Evolutionary conservation across 2,329 filamentous ascomycete genomes (phyloP).

Genomic region (Monosporascus sp.): DNA sequence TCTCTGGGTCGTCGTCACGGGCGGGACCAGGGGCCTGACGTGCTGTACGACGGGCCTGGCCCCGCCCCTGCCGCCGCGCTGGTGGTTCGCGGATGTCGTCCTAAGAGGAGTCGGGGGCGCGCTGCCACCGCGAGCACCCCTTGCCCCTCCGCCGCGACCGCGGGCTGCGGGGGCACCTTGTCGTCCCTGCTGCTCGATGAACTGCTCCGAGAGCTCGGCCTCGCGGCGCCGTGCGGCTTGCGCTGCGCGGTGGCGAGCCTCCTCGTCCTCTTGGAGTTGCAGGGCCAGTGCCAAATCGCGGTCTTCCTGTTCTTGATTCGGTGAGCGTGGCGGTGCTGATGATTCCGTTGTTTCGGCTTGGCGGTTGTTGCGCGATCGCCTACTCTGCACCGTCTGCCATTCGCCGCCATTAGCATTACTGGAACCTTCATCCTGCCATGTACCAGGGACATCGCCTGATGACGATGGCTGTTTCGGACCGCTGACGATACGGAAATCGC

Average conservation of each 20-base stretch:
- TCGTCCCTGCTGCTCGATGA: conserved; percentile 60
- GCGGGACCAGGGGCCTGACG: conserved; percentile 44
- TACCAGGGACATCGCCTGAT: conserved; percentile 5
- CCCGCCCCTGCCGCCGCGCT: conserved; percentile 13
- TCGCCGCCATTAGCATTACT: conserved; percentile 30
- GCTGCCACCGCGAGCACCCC: conserved; percentile 17
- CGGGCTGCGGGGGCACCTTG: conserved; percentile 16
- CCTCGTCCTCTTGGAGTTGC: conserved; percentile 92
- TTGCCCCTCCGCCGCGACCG: conserved; percentile 11
- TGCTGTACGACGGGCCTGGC: conserved; percentile 26
- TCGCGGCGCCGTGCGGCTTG: conserved; percentile 61
- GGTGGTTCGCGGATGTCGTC: conserved; percentile 18
- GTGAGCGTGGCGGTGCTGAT: conserved; percentile 28
- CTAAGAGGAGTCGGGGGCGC: conserved; percentile 19
- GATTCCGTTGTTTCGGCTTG: conserved; percentile 9
- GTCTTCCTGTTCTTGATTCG: conserved; percentile 66
- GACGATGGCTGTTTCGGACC: conserved; percentile 35
- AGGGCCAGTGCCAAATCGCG: conserved; percentile 82
- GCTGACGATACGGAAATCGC: conserved; percentile 84
- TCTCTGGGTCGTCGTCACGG: conserved; percentile 24
- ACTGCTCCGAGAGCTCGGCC: conserved; percentile 63
- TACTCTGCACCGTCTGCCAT: conserved; percentile 53
- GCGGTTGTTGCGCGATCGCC: conserved; percentile 22
- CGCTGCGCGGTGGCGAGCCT: conserved; percentile 64
- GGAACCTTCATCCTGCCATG: conserved; percentile 14